Evolutionary conservation across 1,284 basidiomycete species (phyloP), one percentile per base, ranked within the genome.

Genomic region (Vanrija pseudolonga): DNA sequence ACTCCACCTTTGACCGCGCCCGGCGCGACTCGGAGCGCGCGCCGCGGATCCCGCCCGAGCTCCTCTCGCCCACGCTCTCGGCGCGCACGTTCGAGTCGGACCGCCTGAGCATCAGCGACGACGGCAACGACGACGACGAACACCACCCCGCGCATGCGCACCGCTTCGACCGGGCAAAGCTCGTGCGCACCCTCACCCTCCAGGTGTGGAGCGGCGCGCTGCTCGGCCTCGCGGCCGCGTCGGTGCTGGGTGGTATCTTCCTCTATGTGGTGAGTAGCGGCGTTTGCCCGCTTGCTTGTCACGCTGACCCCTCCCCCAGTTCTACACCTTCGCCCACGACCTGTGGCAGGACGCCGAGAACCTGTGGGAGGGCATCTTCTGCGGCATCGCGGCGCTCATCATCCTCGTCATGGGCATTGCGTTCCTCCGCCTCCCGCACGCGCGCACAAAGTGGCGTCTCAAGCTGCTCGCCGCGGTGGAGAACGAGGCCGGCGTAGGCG

Each of bases 371-470:
- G 88, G 86, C 39, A 82, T 86, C 56, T 93, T 93, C 71, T 80
- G 85, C 60, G 76, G 90, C 44, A 79, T 94, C 59, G 90, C 91
- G 7, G 64, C 64, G 15, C 53, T 72, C 20, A 58, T 74, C 15
- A 71, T 69, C 48, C 60, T 69, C 26, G 76, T 83, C 56, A 88
- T 88, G 85, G 86, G 85, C 2, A 65, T 88, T n/a, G 83, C 84
- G 6, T 87, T 88, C 82, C 80, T 87, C 20, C 84, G 85, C 63
- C 81, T 89, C 76, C 85, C 88, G 59, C 80, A 81, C 62, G 88
- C 90, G 6, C 89, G 89, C 72, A 82, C 84, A 1, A 89, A 89
- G 72, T 95, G 91, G 91, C 84, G 88, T 56, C 73, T 90, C 61
- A 93, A 93, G 77, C 83, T 95, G 38, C 79, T 84, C 52, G 80